These are phyloP conservation scores for Colletotrichum plurivorum DNA, from an alignment of 2,329 filamentous ascomycete genomes.

Conservation along the genomic window DNA sequence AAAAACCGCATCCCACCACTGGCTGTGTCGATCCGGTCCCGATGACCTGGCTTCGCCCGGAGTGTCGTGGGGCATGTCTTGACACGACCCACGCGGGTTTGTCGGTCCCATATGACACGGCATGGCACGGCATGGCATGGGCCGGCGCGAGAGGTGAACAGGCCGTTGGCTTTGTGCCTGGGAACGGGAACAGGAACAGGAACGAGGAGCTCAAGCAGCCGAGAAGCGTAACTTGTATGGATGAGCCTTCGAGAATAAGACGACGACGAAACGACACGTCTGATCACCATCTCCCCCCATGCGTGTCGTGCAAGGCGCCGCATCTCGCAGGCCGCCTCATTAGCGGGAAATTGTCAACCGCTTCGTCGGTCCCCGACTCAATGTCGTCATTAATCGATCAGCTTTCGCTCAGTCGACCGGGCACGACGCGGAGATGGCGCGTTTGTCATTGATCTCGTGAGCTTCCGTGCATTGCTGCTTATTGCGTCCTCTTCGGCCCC, in stretches of 20 bases:
- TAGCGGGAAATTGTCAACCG: constrained; percentile 7
- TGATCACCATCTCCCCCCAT: constrained; percentile 24
- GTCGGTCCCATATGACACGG: not conserved
- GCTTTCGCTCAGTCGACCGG: not conserved
- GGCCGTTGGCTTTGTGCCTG: constrained; percentile 2
- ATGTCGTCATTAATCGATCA: constrained; percentile 27
- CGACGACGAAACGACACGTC: constrained; percentile 26
- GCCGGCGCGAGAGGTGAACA: not conserved
- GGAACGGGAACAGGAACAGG: not conserved
- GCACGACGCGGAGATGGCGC: constrained; percentile 15
- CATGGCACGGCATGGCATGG: constrained; percentile 4
- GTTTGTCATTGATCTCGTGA: constrained; percentile 29
- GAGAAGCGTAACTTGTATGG: too few relatives aligned
- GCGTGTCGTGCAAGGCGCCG: constrained; percentile 1
- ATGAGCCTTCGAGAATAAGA: constrained; percentile 15
- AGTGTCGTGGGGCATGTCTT: constrained; percentile 29
- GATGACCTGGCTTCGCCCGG: constrained; percentile 23
- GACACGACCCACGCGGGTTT: constrained; percentile 34
- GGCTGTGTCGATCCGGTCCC: constrained; percentile 31
- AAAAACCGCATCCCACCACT: constrained; percentile 29
- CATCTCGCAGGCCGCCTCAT: constrained; percentile 9
- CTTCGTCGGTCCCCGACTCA: not conserved
- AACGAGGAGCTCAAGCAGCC: not conserved
- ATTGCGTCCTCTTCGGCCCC: constrained; percentile 3
- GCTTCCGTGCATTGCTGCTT: constrained; percentile 20